phyloP scores from a whole-genome alignment of 2,329 filamentous ascomycete species.

The Xylariaceae sp. region DNA sequence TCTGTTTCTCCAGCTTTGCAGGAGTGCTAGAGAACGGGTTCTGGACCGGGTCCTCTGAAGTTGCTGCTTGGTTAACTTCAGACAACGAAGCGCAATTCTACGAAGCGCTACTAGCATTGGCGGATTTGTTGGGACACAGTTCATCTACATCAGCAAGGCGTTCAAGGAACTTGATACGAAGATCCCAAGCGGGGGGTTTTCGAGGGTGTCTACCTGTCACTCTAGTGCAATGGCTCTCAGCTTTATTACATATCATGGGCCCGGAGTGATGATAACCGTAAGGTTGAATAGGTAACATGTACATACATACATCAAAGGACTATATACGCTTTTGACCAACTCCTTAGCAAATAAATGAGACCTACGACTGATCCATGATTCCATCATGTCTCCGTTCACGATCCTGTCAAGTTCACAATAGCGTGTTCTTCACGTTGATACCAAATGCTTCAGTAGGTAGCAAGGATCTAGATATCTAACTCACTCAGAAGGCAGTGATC shows the following conservation, averaged over 20 bases:
- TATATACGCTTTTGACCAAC: background rate
- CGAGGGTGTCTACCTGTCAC: background rate
- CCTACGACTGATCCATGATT: background rate
- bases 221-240: background rate
- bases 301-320: background rate
- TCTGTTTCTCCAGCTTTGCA: background rate
- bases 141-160: background rate
- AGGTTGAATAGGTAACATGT: too few relatives aligned
- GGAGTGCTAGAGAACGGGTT: too few relatives aligned
- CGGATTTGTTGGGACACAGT: background rate
- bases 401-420: background rate
- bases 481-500: constrained; percentile 5
- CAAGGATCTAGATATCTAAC: too few relatives aligned
- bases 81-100: background rate
- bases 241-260: too few relatives aligned
- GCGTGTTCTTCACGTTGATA: too few relatives aligned
- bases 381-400: background rate
- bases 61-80: background rate
- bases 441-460: too few relatives aligned
- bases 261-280: background rate
- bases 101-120: background rate
- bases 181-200: background rate
- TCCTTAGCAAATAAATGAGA: background rate
- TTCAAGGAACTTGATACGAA: background rate
- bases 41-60: background rate